Percentiles rank a stretch among this genome's conserved stretches.
These are phyloP conservation scores for Neurospora sp. DNA, from an alignment of 495 filamentous ascomycete species.

Conservation along the genomic window DNA sequence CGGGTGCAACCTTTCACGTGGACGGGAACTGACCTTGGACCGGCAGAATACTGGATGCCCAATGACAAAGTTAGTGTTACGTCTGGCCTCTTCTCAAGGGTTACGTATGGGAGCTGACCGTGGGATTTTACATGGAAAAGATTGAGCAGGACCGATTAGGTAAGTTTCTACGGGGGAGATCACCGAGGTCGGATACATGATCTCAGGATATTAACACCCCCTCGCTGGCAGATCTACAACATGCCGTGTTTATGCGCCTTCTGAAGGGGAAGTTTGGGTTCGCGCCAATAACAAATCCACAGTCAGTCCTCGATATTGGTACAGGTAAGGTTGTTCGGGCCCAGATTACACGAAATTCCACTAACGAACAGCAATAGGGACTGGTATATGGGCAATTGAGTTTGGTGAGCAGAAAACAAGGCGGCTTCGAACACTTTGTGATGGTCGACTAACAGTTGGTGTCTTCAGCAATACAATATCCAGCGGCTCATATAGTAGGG, in stretches of 20 bases:
- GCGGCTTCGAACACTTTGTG: background rate
- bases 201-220: background rate
- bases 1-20: background rate
- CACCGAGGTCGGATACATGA: background rate
- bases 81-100: background rate
- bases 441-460: background rate
- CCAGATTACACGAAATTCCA: background rate
- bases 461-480: conserved; percentile 16
- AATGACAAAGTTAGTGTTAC: conserved; percentile 18
- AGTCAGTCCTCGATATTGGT: conserved; percentile 33
- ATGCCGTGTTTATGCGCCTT: conserved; percentile 32
- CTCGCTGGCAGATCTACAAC: conserved; percentile 35
- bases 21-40: background rate
- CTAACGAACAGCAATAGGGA: conserved; percentile 13
- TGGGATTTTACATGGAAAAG: conserved; percentile 8
- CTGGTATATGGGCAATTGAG: conserved; percentile 37
- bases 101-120: background rate
- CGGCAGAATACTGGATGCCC: conserved; percentile 20
- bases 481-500: conserved; percentile 23
- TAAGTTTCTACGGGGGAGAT: conserved; percentile 7
- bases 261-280: conserved; percentile 32
- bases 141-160: conserved; percentile 36
- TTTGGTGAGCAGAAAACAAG: conserved; percentile 8
- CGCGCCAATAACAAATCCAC: conserved; percentile 29
- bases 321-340: conserved; percentile 18